Percentiles rank a stretch among this genome's conserved stretches.
These are phyloP conservation scores for Naganishia cerealis DNA, from an alignment of 1,284 basidiomycete genomes.

Conservation along the genomic window DNA sequence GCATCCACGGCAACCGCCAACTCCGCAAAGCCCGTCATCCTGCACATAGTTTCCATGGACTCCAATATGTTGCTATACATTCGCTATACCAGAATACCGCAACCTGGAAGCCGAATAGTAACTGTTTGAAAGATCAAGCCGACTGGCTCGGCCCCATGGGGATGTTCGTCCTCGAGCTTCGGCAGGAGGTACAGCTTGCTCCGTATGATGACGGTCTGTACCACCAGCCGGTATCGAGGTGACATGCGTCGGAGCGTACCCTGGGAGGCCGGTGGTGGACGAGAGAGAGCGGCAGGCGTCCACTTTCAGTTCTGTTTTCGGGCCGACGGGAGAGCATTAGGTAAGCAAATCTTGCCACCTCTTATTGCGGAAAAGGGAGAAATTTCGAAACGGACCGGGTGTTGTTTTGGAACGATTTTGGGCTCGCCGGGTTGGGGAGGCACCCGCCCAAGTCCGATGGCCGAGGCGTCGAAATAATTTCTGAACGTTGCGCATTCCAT, in stretches of 20 bases:
- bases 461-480: constrained; percentile 22
- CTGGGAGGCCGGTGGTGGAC: not conserved
- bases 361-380: not conserved
- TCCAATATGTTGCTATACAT: not conserved
- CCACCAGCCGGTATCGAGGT: not conserved
- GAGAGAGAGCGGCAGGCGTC: not conserved
- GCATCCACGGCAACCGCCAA: constrained; percentile 12
- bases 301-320: not conserved
- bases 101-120: not conserved
- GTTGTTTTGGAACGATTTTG: not conserved
- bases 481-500: not conserved
- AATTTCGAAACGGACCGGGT: not conserved
- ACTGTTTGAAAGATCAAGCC: not conserved
- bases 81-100: not conserved
- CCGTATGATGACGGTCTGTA: not conserved
- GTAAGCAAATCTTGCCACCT: not conserved
- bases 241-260: not conserved
- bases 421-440: no score
- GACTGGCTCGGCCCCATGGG: constrained; percentile 13
- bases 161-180: not conserved
- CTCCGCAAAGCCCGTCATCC: not conserved
- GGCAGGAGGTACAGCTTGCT: not conserved
- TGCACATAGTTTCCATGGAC: not conserved
- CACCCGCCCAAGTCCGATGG: constrained; percentile 2
- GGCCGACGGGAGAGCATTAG: not conserved